phyloP scores from a whole-genome alignment of 208 protist species.

The Leishmania arabica region DNA sequence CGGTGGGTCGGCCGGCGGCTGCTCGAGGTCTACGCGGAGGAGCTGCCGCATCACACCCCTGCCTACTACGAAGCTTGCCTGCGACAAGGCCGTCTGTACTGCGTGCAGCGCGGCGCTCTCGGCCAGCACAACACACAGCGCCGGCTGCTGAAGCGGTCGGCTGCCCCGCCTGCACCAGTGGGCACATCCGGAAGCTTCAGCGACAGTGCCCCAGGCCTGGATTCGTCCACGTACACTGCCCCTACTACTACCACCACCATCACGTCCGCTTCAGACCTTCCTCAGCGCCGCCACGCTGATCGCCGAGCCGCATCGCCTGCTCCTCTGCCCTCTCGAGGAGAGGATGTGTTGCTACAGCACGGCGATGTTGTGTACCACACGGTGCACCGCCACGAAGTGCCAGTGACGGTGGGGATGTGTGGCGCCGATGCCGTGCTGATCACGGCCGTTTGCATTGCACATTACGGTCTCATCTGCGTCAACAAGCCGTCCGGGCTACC shows the following conservation, averaged over 20 bases:
- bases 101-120: conserved; percentile 18
- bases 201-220: not conserved
- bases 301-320: conserved; percentile 1
- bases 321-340: not conserved
- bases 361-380: conserved; percentile 90
- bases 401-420: conserved; percentile 66
- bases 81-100: conserved; percentile 65
- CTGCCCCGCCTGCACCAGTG: not conserved
- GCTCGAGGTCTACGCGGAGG: conserved; percentile 88
- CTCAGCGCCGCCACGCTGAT: not conserved
- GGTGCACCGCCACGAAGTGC: conserved; percentile 95
- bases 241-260: not conserved
- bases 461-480: conserved; percentile 65
- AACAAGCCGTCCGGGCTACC: conserved; percentile 81
- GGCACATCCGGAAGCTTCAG: not conserved
- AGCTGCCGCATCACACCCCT: conserved; percentile 84
- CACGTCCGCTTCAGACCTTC: not conserved
- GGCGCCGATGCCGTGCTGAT: conserved; percentile 61
- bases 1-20: conserved; percentile 89
- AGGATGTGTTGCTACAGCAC: conserved; percentile 45
- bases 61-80: conserved; percentile 89
- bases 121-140: conserved; percentile 43
- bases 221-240: not conserved
- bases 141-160: conserved; percentile 44
- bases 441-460: conserved; percentile 53